Conservation (phyloP, 2,329 filamentous ascomycete species). For the Sporothrix globosa region DNA sequence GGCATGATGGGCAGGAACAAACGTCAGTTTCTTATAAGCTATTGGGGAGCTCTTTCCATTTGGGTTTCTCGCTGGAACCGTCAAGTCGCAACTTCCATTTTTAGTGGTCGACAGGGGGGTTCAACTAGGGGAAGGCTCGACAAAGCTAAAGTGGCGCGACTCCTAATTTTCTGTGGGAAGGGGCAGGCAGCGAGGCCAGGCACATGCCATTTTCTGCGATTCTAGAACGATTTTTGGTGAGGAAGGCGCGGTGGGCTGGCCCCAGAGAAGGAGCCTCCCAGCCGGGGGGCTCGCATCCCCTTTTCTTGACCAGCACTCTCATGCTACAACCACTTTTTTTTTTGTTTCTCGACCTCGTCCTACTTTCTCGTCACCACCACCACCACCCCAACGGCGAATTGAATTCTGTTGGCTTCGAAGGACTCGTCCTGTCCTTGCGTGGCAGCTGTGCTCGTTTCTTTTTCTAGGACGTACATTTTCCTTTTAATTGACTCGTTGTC, state of each 20-base stretch:
- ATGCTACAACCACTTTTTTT: background rate
- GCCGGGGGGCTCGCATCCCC: background rate
- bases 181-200: background rate
- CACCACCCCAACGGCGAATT: slow-evolving; percentile 22
- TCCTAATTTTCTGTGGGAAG: slow-evolving; percentile 8
- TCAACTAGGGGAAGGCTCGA: slow-evolving; percentile 10
- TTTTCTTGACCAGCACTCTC: background rate
- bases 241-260: background rate
- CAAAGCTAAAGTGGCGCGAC: slow-evolving; percentile 16
- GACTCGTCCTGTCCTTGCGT: background rate
- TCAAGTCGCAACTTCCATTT: background rate
- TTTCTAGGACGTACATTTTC: background rate
- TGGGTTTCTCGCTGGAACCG: background rate
- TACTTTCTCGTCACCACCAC: slow-evolving; percentile 2
- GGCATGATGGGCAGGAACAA: slow-evolving; percentile 23
- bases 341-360: background rate
- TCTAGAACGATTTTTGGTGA: slow-evolving; percentile 31
- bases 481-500: background rate
- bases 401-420: slow-evolving; percentile 13
- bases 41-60: background rate
- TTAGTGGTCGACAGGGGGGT: background rate
- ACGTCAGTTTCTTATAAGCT: background rate
- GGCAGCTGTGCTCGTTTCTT: slow-evolving; percentile 1
- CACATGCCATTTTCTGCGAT: slow-evolving; percentile 31
- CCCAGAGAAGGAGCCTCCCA: background rate